Evolutionary conservation across 1,284 basidiomycete species (phyloP), one percentile per base, ranked within the genome.

Genomic region (Fomitopsis betulina): DNA sequence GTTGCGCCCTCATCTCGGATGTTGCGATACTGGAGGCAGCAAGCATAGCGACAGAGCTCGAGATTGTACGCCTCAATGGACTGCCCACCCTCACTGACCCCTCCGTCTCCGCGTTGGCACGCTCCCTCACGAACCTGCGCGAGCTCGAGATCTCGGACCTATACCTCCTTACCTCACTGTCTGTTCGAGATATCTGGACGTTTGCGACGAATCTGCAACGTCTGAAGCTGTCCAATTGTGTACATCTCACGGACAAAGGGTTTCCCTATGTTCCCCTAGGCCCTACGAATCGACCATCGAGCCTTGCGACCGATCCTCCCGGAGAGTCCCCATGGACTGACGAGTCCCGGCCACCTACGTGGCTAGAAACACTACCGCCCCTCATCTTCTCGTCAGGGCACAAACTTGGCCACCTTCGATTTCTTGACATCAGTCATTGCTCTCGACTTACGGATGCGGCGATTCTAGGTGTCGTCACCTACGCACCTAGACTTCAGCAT

Each of bases 71-170:
- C 64, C 73, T 95, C 47, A 87, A 83, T 63, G 83, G 84, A 19
- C 81, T 90, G 57, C 78, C 79, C 27, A 79, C 82, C 39, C 70
- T 96, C 42, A 94, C 92, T 3, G 91, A 94, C 67, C 77, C 79
- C 2, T 84, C 89, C 5, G 78, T 97, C 56, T 86, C 86, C 54
- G 80, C 83, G 13, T 80, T 97, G 61, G 87, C 87, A 7, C 85
- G 84, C 55, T 78, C 84, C 17, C 94, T 93, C 67, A 86, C 91
- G 1, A 81, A 85, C 55, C 80, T 97, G 15, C 77, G 91, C 57
- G 94, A 96, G 72, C 79, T 96, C 60, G 94, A 97, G 69, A 74
- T 96, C 9, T 86, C 85, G 63, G 79, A 84, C 62, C 85, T 93
- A 56, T 81, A 86, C n/a, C 76, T 86, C 39, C 72, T 97, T 60